Evolutionary conservation across 768 basidiomycete genomes (phyloP).

Genomic region (Rhodotorula toruloides): DNA sequence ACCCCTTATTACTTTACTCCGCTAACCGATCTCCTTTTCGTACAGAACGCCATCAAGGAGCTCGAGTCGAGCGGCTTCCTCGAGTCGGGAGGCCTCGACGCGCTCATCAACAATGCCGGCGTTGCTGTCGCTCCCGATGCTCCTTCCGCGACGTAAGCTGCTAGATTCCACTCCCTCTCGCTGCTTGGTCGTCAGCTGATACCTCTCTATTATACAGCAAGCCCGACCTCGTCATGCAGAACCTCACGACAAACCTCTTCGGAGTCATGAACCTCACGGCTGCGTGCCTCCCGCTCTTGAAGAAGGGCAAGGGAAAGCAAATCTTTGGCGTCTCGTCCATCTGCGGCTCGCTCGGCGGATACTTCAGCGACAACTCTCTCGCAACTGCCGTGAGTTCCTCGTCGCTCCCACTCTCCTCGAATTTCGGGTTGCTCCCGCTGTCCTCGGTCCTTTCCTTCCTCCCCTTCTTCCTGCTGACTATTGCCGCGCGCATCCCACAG

Average conservation of each 20-base stretch:
- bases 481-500: no score
- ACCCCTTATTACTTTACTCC: no score
- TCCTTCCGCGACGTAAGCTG: background rate
- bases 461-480: no score
- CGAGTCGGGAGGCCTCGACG: slow-evolving; percentile 10
- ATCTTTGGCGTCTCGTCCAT: slow-evolving; percentile 9
- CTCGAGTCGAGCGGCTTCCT: slow-evolving; percentile 26
- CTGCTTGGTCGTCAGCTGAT: background rate
- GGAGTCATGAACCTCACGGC: slow-evolving; percentile 48
- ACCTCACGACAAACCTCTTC: slow-evolving; percentile 46
- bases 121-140: background rate
- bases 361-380: background rate
- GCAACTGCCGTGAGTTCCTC: no score
- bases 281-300: slow-evolving; percentile 50
- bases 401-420: no score
- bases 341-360: background rate
- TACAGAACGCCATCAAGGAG: slow-evolving; percentile 21
- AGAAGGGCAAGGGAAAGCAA: slow-evolving; percentile 13
- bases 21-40: no score
- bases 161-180: background rate
- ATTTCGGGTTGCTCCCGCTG: no score
- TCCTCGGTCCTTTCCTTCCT: no score
- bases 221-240: slow-evolving; percentile 12
- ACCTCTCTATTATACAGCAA: background rate
- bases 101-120: slow-evolving; percentile 27